These are phyloP conservation scores for Phaseolus lunatus DNA, from an alignment of 306 rosid genomes.

Conservation along the genomic window DNA sequence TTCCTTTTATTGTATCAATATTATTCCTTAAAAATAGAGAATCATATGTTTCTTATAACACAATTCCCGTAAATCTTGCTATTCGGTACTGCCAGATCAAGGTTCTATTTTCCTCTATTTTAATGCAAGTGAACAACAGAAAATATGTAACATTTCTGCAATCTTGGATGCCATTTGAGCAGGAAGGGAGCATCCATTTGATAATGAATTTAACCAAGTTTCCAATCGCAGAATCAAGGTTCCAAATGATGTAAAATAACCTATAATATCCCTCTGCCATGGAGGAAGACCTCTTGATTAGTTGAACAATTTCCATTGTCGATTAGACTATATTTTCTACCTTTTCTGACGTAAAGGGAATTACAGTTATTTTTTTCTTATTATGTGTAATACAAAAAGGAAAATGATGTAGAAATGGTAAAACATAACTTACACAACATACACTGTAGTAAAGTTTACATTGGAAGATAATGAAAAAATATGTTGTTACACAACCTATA, in stretches of 20 bases:
- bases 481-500: conserved; percentile 20
- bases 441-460: conserved; percentile 6
- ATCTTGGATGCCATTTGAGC: conserved; percentile 4
- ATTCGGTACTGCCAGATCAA: no score
- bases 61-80: no score
- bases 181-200: conserved; percentile 22
- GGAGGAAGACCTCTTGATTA: conserved; percentile 26
- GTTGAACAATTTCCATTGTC: conserved; percentile 5
- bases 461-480: conserved; percentile 28
- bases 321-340: conserved; percentile 15
- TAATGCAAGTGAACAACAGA: not conserved
- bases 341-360: not conserved
- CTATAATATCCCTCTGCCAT: not conserved
- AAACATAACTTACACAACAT: conserved; percentile 23
- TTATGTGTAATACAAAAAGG: not conserved
- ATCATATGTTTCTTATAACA: no score
- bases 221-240: conserved; percentile 29
- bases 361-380: not conserved
- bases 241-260: conserved; percentile 34
- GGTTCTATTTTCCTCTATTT: no score
- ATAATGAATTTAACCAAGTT: conserved; percentile 32
- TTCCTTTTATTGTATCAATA: no score
- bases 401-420: conserved; percentile 2
- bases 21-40: no score
- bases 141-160: conserved; percentile 1